phyloP scores from a whole-genome alignment of 176 grass and related monocot species.

The Carex cristatella region DNA sequence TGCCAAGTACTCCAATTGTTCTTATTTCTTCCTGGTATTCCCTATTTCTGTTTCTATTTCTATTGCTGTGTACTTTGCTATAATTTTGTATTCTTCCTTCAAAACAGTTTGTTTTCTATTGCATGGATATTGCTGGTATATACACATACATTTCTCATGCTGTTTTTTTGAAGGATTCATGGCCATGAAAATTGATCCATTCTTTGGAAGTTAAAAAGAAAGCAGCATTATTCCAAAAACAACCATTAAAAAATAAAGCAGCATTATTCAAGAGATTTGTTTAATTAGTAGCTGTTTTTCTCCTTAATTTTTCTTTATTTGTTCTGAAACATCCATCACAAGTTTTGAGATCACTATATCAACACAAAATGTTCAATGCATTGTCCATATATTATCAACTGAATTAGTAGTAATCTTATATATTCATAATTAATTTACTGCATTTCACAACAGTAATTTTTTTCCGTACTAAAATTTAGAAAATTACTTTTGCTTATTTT shows the following conservation, averaged over 20 bases:
- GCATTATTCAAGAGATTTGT: background rate
- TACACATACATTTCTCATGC: background rate
- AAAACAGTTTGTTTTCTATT: background rate
- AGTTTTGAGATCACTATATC: background rate
- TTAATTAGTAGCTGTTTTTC: background rate
- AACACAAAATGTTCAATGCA: background rate
- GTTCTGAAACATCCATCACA: background rate
- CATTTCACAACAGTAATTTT: background rate
- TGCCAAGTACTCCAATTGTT: background rate
- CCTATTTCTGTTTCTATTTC: background rate
- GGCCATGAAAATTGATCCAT: background rate
- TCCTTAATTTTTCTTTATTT: background rate
- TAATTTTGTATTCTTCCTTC: background rate
- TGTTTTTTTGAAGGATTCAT: background rate
- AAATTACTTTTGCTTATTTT: background rate
- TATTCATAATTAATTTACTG: background rate
- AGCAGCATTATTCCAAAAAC: background rate
- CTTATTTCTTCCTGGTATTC: background rate
- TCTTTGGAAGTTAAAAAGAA: background rate
- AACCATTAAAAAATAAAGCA: background rate
- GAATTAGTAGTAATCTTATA: no score
- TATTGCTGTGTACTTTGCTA: background rate
- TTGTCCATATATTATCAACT: background rate
- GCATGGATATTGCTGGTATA: background rate
- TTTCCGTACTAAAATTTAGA: background rate